phyloP scores from a whole-genome alignment of 1,284 basidiomycete genomes.

The Trichosporon faecale region DNA sequence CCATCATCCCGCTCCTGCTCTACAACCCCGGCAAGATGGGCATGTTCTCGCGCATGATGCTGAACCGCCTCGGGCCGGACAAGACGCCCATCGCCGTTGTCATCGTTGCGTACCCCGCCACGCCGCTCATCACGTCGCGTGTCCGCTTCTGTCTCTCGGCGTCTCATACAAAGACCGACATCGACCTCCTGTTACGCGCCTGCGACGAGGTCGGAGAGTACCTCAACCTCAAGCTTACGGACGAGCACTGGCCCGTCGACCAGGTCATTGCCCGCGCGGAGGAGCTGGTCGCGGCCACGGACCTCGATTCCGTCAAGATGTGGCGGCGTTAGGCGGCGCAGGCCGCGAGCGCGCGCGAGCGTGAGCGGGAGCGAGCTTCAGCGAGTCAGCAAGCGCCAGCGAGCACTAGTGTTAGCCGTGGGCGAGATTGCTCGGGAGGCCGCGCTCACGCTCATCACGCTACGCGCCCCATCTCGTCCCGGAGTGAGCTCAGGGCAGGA shows the following conservation, averaged over 20 bases:
- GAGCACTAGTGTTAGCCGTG: too few relatives aligned
- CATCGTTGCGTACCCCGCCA: slow-evolving; percentile 83
- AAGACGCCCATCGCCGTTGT: slow-evolving; percentile 70
- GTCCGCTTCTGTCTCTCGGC: slow-evolving; percentile 94
- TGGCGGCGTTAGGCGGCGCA: background rate
- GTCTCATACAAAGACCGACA: slow-evolving; percentile 93
- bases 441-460: too few relatives aligned
- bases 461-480: too few relatives aligned
- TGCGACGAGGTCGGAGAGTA: slow-evolving; percentile 89
- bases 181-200: slow-evolving; percentile 79
- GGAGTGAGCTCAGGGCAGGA: too few relatives aligned
- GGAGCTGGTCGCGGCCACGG: slow-evolving; percentile 63
- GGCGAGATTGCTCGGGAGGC: too few relatives aligned
- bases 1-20: slow-evolving; percentile 88
- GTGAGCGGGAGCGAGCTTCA: background rate
- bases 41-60: slow-evolving; percentile 84
- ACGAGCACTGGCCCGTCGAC: slow-evolving; percentile 77
- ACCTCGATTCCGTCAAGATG: slow-evolving; percentile 17
- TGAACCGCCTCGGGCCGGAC: slow-evolving; percentile 62
- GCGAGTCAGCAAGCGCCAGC: too few relatives aligned
- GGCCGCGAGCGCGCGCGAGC: background rate
- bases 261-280: slow-evolving; percentile 70
- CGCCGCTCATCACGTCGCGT: slow-evolving; percentile 81
- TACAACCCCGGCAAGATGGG: slow-evolving; percentile 94
- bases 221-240: slow-evolving; percentile 72